These are phyloP conservation scores for Parsonsia alboflavescens DNA, from an alignment of 257 asterid genomes.

Conservation along the genomic window DNA sequence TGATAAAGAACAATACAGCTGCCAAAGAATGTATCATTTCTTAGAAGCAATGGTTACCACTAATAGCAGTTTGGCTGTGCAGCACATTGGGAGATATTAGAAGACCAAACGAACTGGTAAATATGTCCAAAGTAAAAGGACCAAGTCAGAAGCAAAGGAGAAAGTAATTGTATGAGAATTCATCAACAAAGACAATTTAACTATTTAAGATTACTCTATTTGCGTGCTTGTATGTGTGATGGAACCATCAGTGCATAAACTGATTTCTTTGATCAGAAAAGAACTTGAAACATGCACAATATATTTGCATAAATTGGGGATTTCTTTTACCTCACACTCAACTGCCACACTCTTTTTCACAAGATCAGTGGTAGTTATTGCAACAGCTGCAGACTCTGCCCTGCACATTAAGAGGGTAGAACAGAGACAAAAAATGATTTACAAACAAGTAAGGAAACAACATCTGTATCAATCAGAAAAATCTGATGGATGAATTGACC, in stretches of 20 bases:
- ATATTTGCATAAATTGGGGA: not conserved
- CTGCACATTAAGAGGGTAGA: conserved; percentile 33
- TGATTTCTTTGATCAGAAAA: not conserved
- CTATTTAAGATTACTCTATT: not conserved
- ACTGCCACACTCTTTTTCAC: conserved; percentile 92
- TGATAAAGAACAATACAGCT: not conserved
- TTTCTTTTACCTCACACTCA: conserved; percentile 56
- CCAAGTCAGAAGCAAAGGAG: not conserved
- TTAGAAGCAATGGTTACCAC: not conserved
- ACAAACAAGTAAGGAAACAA: not conserved
- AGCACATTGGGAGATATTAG: not conserved
- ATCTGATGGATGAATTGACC: not conserved
- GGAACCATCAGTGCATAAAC: not conserved
- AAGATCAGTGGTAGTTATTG: conserved; percentile 97
- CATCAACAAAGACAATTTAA: not conserved
- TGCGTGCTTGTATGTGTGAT: not conserved
- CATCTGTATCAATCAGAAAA: not conserved
- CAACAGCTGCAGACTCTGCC: conserved; percentile 90
- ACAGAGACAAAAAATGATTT: not conserved
- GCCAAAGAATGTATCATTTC: not conserved
- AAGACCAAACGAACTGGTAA: not conserved
- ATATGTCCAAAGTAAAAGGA: not conserved
- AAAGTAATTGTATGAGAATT: not conserved
- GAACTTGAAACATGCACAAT: not conserved
- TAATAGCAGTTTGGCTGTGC: not conserved